Base-by-base conservation (phyloP, 805 yeast species). In the Lipomyces kockii region DNA sequence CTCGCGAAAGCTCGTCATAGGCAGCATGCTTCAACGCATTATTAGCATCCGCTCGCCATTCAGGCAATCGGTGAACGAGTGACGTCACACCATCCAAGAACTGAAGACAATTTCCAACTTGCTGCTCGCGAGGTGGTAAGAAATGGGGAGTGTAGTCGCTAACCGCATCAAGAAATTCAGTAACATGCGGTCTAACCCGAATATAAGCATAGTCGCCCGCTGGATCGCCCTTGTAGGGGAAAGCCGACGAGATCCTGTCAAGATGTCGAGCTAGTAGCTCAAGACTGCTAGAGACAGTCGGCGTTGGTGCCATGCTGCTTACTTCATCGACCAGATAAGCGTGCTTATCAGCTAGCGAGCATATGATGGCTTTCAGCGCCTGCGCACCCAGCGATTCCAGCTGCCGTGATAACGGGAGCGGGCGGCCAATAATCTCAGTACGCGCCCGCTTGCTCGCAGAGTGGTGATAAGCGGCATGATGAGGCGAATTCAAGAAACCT, bases 161-260 rank as follows among this genome's bases (percentile, higher is more conserved):
- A 63, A 92, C 80, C 27, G 91, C 86, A 69, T 83, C 82, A 67
- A 90, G 83, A 72, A 91, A 90, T 72, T 89, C 95, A 66, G 85
- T 84, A 69, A 90, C 83, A 66, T 81, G 78, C 6, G 89, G 85
- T 74, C 89, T 87, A 49, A 92, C 90, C 65, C 97, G 82, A 65
- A 89, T 78, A 76, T 86, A 91, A 3, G 93, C 86, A 75, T 91
- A 91, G 76, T 91, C 97, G 58, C 89, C 85, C 49, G 84, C 81
- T 9, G 83, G 81, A 72, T 90, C 92, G 70, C 91, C 91, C 71
- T 88, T 87, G 76, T 89, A 91, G 0, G 97, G 97, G 71, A 92
- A 78, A 67, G 83, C 82, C 9, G 76, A 76, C 25, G 79, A 73
- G 34, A 90, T 84, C 7, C 65, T 68, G 3, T 74, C 75, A 59